These are phyloP conservation scores for Berberis thunbergii DNA, from an alignment of 164 flowering plant genomes.

Conservation along the genomic window DNA sequence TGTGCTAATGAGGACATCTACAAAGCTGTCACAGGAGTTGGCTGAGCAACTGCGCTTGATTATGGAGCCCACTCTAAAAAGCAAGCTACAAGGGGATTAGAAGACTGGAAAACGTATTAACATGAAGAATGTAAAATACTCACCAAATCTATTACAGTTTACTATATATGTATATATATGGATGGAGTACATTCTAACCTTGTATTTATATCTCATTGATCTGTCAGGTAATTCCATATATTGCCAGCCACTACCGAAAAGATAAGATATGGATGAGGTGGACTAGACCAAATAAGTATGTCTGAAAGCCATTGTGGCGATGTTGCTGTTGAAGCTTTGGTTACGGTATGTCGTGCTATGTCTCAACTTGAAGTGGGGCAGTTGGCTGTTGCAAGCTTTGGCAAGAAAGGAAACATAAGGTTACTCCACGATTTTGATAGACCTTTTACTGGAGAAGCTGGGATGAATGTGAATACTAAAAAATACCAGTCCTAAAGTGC, in stretches of 20 bases:
- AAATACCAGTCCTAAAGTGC: no score
- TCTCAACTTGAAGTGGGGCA: slow-evolving; percentile 91
- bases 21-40: slow-evolving; percentile 83
- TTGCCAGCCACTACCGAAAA: slow-evolving; percentile 83
- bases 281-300: slow-evolving; percentile 85
- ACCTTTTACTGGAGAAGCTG: slow-evolving; percentile 81
- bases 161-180: neutral
- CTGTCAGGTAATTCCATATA: slow-evolving; percentile 76
- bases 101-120: slow-evolving; percentile 91
- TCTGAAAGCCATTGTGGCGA: slow-evolving; percentile 73
- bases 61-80: slow-evolving; percentile 92
- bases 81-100: slow-evolving; percentile 93
- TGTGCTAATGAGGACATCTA: slow-evolving; percentile 38
- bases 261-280: slow-evolving; percentile 95
- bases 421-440: slow-evolving; percentile 76
- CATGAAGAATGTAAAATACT: slow-evolving; percentile 76
- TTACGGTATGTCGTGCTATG: slow-evolving; percentile 97
- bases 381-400: slow-evolving; percentile 90
- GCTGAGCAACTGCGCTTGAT: slow-evolving; percentile 88
- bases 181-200: neutral
- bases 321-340: slow-evolving; percentile 80
- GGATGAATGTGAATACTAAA: slow-evolving; percentile 47
- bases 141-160: neutral
- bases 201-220: neutral
- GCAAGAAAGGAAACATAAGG: slow-evolving; percentile 71